A percentile compares a stretch with the other conserved stretches of the same genome.
Evolutionary conservation across 768 basidiomycete genomes (phyloP).

Genomic region (Phlegmacium glaucopus): DNA sequence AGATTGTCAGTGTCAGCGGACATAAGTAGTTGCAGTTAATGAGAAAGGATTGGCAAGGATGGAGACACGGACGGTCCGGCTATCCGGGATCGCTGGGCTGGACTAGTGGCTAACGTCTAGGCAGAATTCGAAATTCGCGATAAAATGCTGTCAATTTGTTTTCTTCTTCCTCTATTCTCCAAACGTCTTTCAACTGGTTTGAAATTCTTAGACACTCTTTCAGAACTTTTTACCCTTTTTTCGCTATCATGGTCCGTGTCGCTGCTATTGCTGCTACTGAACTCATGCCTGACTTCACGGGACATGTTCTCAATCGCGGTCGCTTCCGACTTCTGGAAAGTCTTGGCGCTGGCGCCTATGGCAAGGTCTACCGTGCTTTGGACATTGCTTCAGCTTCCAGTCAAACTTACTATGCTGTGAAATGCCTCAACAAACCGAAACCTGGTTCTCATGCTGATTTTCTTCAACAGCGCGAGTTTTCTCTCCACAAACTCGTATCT

Average conservation of each 20-base stretch:
- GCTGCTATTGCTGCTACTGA: constrained; percentile 37
- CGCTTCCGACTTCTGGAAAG: constrained; percentile 57
- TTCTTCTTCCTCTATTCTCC: constrained; percentile 11
- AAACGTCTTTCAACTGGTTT: constrained; percentile 5
- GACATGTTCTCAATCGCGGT: constrained; percentile 50
- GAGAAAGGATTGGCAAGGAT: too few relatives aligned
- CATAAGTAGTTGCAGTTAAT: not conserved
- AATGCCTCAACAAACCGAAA: constrained; percentile 64
- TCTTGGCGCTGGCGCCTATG: constrained; percentile 75
- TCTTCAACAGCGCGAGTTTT: constrained; percentile 68
- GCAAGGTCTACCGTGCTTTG: constrained; percentile 72
- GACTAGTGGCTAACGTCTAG: too few relatives aligned
- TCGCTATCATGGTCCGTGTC: constrained; percentile 37
- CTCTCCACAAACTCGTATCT: constrained; percentile 48
- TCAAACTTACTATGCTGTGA: constrained; percentile 61
- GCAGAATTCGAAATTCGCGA: too few relatives aligned
- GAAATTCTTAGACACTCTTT: constrained; percentile 7
- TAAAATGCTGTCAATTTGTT: constrained; percentile 2
- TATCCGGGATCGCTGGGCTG: too few relatives aligned
- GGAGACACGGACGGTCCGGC: too few relatives aligned
- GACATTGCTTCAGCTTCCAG: constrained; percentile 39
- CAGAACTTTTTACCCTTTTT: constrained; percentile 7
- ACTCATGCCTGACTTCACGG: constrained; percentile 48
- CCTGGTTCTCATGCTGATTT: constrained; percentile 51
- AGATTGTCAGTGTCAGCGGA: constrained; percentile 66